phyloP scores from a whole-genome alignment of 768 basidiomycete species.

The Hysterangium stoloniferum region DNA sequence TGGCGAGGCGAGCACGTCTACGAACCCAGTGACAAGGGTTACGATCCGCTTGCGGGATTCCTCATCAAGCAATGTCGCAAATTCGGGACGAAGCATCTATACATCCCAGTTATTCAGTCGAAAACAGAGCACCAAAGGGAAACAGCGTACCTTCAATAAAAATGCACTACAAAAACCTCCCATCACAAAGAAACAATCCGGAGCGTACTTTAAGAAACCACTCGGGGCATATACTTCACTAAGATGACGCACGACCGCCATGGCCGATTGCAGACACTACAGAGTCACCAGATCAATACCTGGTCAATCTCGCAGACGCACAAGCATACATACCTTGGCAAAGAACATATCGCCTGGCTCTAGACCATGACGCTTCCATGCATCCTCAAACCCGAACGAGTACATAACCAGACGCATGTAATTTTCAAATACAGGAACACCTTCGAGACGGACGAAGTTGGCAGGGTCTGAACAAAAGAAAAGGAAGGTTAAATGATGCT shows the following conservation, averaged over 20 bases:
- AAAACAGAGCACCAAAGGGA: too few species aligned
- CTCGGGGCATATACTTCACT: conserved; percentile 57
- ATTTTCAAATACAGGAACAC: conserved; percentile 19
- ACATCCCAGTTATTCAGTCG: neutral
- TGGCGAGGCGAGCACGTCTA: conserved; percentile 60
- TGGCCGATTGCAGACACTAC: conserved; percentile 67
- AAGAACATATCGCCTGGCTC: conserved; percentile 60
- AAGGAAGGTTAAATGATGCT: neutral
- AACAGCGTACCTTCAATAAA: conserved; percentile 53
- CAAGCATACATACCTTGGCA: conserved; percentile 44
- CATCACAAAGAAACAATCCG: conserved; percentile 65
- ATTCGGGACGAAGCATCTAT: conserved; percentile 68
- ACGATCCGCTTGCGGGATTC: conserved; percentile 67
- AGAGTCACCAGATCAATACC: too few species aligned
- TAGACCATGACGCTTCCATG: conserved; percentile 55
- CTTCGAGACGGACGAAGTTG: conserved; percentile 2
- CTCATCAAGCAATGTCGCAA: conserved; percentile 50
- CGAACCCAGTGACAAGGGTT: conserved; percentile 61
- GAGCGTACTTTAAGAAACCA: conserved; percentile 71
- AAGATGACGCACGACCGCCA: conserved; percentile 56
- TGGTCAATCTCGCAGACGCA: neutral
- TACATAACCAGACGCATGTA: conserved; percentile 82
- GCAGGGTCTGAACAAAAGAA: neutral
- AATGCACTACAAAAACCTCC: conserved; percentile 78
- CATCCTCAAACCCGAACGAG: conserved; percentile 81